Percentiles rank a stretch among this genome's conserved stretches.
Evolutionary conservation across 2,329 filamentous ascomycete species (phyloP).

Genomic region (Aspergillus tubingensis): DNA sequence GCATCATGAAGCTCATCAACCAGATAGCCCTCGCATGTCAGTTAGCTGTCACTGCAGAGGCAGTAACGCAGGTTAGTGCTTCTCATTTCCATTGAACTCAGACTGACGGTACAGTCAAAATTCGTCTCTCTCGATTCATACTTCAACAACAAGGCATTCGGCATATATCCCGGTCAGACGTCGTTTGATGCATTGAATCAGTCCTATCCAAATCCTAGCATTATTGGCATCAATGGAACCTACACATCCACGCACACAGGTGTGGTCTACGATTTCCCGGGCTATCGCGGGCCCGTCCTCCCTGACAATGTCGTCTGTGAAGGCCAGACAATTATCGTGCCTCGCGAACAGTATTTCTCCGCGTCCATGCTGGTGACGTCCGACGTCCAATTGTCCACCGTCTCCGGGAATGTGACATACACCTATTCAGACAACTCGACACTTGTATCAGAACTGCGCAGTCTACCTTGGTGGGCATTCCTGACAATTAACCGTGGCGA

Average conservation of each 20-base stretch:
- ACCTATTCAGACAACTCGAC: constrained; percentile 2
- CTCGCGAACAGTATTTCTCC: not conserved
- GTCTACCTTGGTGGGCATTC: constrained; percentile 4
- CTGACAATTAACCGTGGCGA: constrained; percentile 5
- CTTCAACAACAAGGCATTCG: constrained; percentile 6
- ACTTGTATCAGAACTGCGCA: not conserved
- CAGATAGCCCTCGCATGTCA: not conserved
- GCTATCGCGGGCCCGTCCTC: not conserved
- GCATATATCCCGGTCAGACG: not conserved
- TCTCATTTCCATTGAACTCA: not conserved
- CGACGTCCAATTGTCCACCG: not conserved
- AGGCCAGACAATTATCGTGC: not conserved
- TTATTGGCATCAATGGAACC: not conserved
- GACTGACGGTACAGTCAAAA: not conserved
- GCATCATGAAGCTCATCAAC: not conserved
- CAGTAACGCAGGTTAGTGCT: not conserved
- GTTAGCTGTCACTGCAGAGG: not conserved
- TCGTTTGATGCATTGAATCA: not conserved
- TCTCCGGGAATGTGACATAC: constrained; percentile 2
- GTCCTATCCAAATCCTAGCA: not conserved
- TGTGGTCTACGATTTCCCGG: not conserved
- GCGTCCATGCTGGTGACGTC: constrained; percentile 1
- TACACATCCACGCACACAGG: constrained; percentile 1
- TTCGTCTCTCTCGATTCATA: not conserved
- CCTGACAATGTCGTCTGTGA: not conserved